These are phyloP conservation scores for Huntiella bhutanensis DNA, from an alignment of 2,329 filamentous ascomycete species.

Conservation along the genomic window DNA sequence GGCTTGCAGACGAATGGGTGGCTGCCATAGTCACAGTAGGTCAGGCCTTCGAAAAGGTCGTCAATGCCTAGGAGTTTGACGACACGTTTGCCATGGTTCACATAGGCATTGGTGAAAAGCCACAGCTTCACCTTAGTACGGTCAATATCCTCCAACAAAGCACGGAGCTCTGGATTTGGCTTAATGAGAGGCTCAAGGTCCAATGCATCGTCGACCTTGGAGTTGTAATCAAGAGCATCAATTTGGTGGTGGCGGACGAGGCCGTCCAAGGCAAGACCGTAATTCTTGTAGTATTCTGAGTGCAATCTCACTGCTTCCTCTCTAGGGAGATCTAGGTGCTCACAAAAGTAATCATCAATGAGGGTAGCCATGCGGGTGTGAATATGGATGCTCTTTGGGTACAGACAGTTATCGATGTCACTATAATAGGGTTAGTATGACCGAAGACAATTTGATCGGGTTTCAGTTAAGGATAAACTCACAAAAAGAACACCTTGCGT, in stretches of 20 bases:
- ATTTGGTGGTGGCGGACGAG: slow-evolving; percentile 88
- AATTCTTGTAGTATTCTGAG: slow-evolving; percentile 82
- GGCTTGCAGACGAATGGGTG: slow-evolving; percentile 75
- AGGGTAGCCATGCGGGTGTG: slow-evolving; percentile 75
- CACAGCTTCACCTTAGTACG: slow-evolving; percentile 67
- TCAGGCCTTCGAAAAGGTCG: slow-evolving; percentile 84
- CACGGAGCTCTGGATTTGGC: slow-evolving; percentile 54
- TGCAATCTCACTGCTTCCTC: slow-evolving; percentile 77
- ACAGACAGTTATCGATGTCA: slow-evolving; percentile 97
- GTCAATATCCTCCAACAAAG: slow-evolving; percentile 67
- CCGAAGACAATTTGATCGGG: not conserved
- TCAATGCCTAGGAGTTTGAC: slow-evolving; percentile 64
- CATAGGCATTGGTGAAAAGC: slow-evolving; percentile 93
- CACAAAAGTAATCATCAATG: slow-evolving; percentile 46
- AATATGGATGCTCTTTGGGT: slow-evolving; percentile 69
- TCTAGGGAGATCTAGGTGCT: slow-evolving; percentile 52
- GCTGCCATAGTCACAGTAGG: slow-evolving; percentile 73
- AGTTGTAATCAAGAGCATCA: slow-evolving; percentile 84
- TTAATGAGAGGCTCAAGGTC: slow-evolving; percentile 72
- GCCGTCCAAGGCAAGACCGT: slow-evolving; percentile 92
- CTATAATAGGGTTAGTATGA: slow-evolving; percentile 29
- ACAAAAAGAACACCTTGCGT: slow-evolving; percentile 2
- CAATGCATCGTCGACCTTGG: slow-evolving; percentile 83
- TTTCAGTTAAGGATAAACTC: not conserved
- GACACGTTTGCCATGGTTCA: slow-evolving; percentile 71